Conservation (phyloP, 345 rosid species). For the Microthlaspi erraticum region DNA sequence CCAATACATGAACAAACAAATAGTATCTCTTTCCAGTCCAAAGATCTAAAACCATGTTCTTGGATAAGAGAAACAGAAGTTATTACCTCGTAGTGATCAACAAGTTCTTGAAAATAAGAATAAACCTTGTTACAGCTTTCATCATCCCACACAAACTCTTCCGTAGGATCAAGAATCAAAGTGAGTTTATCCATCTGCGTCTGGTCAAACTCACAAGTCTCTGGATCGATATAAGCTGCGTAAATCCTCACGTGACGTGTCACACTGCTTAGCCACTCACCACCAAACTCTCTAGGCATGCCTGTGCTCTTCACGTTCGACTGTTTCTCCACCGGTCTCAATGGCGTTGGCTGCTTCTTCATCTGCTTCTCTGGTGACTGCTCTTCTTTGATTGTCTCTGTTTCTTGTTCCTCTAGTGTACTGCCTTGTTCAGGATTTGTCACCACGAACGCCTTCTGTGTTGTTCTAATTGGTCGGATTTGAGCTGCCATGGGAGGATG, state of each 20-base stretch:
- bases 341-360: slow-evolving; percentile 51
- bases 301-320: slow-evolving; percentile 79
- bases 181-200: slow-evolving; percentile 89
- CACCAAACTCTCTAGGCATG: slow-evolving; percentile 70
- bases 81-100: slow-evolving; percentile 90
- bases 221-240: slow-evolving; percentile 82
- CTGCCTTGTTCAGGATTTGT: slow-evolving; percentile 41
- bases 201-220: slow-evolving; percentile 72
- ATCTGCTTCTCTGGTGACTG: slow-evolving; percentile 37
- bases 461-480: slow-evolving; percentile 33
- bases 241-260: slow-evolving; percentile 77
- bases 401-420: slow-evolving; percentile 28
- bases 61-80: background rate
- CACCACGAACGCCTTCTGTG: slow-evolving; percentile 31
- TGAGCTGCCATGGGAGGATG: slow-evolving; percentile 31
- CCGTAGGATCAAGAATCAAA: slow-evolving; percentile 79
- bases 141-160: slow-evolving; percentile 85
- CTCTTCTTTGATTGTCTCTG: slow-evolving; percentile 31
- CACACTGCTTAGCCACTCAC: slow-evolving; percentile 76
- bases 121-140: slow-evolving; percentile 73
- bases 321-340: slow-evolving; percentile 85
- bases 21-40: background rate
- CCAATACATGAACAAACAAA: background rate
- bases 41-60: too few species aligned
- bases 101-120: slow-evolving; percentile 87